Base-by-base conservation (phyloP, 75 land plant genomes). In the Larix kaempferi region DNA sequence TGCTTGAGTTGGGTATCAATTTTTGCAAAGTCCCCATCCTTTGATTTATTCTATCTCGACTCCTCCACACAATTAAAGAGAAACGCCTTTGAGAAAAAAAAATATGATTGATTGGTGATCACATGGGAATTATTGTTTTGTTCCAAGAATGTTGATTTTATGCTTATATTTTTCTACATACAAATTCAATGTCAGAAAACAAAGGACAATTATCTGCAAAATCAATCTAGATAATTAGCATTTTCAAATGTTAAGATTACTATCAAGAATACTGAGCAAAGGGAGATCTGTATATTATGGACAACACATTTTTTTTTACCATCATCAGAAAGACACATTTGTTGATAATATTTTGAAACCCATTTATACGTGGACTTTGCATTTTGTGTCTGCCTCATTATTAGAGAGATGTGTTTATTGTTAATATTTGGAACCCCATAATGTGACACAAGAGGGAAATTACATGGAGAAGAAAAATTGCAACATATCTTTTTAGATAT, bases 21-120 rank as follows among this genome's bases (percentile, higher is more conserved):
- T 84, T 87, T 63, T 85, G 89, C 78, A 90, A 74, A 56, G 89
- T 86, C 75, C 74, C 86, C 89, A 91, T 86, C 81, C 87, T 88
- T 83, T 89, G 91, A 77, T 87, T 87, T 22, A 87, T 87, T 55
- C 84, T 84, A 57, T 86, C 83, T 62, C 89, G 78, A 58, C 89
- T 80, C 77, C 82, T 87, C 89, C 84, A 81, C 39, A 61, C 56
- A 49, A 37, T 21, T 17, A 49, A 58, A 73, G 8, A 35, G 33
- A n/a, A 16, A 41, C 22, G 15, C 69, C 25, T n/a, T 26, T 16
- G 27, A 21, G 75, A 64, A 22, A 56, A 33, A 29, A 17, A 74
- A 17, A 37, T 58, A 26, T 26, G n/a, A 58, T 65, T 76, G 76
- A 8, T 19, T 19, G 26, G 55, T 77, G 8, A 19, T 49, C 26